phyloP scores from a whole-genome alignment of 2,329 filamentous ascomycete genomes.

The Cladosporium sp. region DNA sequence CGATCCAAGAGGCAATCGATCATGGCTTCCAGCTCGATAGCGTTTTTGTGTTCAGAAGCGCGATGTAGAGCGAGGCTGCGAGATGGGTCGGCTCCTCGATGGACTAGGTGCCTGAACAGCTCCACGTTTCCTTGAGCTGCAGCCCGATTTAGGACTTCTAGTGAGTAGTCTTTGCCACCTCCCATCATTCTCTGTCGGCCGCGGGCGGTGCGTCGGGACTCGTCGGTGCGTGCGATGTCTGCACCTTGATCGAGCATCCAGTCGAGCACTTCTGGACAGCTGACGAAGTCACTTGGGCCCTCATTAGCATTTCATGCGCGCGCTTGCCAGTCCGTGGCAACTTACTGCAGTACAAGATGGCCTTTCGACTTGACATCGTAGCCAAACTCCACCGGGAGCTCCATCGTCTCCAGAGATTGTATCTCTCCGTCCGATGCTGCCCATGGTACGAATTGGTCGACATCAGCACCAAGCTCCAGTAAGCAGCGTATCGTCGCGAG shows the following conservation, averaged over 20 bases:
- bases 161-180: constrained; percentile 17
- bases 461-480: neutral
- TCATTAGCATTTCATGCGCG: neutral
- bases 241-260: constrained; percentile 24
- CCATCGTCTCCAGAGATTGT: neutral
- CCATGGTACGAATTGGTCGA: neutral
- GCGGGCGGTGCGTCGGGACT: neutral
- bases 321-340: neutral
- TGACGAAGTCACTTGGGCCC: constrained; percentile 19
- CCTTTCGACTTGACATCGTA: neutral
- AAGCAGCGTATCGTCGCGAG: neutral
- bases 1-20: constrained; percentile 21
- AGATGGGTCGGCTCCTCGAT: constrained; percentile 22
- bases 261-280: constrained; percentile 7
- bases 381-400: constrained; percentile 2
- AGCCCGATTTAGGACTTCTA: constrained; percentile 18
- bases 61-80: constrained; percentile 21
- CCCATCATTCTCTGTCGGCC: neutral
- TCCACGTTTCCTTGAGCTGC: no score
- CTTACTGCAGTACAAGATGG: neutral
- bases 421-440: neutral
- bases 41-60: constrained; percentile 14
- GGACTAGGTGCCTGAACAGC: constrained; percentile 22
- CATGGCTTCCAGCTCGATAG: constrained; percentile 6
- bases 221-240: constrained; percentile 21